Base-by-base conservation (phyloP, 768 basidiomycete species). In the Clathrus columnatus region DNA sequence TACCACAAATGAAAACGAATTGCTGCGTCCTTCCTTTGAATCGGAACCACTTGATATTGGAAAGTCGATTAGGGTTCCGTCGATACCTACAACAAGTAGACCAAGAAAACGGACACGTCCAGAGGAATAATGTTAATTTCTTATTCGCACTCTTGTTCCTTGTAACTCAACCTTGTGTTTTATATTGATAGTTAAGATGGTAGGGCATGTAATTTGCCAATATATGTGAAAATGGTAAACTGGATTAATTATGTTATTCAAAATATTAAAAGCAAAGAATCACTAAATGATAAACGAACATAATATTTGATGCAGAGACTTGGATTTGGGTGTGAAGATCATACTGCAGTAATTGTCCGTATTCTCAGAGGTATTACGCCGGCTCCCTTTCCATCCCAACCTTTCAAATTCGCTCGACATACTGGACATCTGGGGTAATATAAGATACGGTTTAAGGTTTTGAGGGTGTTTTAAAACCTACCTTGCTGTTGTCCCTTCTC, bases 311-410 rank as follows among this genome's bases (percentile, higher is more conserved):
- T 11, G 36, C 4, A 36, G 7, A 3, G 36, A 36, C n/a, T 11
- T 36, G 36, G n/a, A 36, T 36, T 14, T 36, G 36, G 7, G 36
- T 7, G n/a, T 11, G n/a, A 36, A 36, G 11, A 20, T 47, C 20
- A 55, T 48, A 55, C 46, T 28, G 54, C 46, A 26, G 42, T 30
- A 20, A 55, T 30, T 20, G 46, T 55, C 16, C 54, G 54, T 28
- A 55, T 46, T 42, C 30, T 55, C 18, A 55, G 54, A 17, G 54
- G 54, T 55, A 85, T 72, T 4, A 86, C 82, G 7, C 85, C 85
- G 5, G 78, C 81, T 1, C 85, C 84, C 59, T 69, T 74, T 1
- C 85, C 85, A 64, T 87, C 84, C 85, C 85, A 87, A 1, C 79
- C 80, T 0, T 75, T 75, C 58, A 87, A 81, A 42, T 68, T 66